Conservation (phyloP, 148 eudicot species). For the Agrostemma githago region DNA sequence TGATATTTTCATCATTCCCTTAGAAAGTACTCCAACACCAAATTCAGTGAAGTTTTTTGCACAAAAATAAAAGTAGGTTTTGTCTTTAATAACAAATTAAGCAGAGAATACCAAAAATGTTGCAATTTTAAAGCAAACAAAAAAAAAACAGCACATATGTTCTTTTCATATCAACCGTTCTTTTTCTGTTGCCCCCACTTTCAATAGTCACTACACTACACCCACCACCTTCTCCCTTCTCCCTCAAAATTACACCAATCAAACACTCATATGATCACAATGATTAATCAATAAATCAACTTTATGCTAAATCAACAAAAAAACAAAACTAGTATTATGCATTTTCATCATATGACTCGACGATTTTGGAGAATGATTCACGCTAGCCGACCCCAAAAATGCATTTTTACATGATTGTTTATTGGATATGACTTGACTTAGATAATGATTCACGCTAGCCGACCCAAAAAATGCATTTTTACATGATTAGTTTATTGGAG, state of each 20-base stretch:
- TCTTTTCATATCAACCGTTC: conserved; percentile 9
- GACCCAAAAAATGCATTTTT: too few species aligned
- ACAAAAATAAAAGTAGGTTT: neutral
- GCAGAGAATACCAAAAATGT: neutral
- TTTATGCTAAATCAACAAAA: neutral
- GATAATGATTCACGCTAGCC: too few species aligned
- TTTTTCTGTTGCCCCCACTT: neutral
- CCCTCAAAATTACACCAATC: neutral
- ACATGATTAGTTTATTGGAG: too few species aligned
- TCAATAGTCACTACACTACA: conserved; percentile 13
- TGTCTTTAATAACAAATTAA: neutral
- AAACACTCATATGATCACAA: neutral
- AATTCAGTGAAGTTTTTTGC: conserved; percentile 2
- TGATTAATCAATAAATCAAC: neutral
- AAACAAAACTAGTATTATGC: neutral
- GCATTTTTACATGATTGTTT: too few species aligned
- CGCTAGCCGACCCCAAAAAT: too few species aligned
- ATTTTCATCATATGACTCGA: too few species aligned
- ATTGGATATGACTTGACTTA: too few species aligned
- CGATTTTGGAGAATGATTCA: too few species aligned
- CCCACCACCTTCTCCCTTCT: neutral
- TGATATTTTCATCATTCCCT: neutral
- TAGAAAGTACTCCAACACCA: conserved; percentile 1
- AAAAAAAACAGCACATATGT: neutral
- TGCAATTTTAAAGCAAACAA: neutral